Evolutionary conservation across 345 rosid genomes (phyloP), one percentile per base, ranked within the genome.

Genomic region (Hypericum perforatum): DNA sequence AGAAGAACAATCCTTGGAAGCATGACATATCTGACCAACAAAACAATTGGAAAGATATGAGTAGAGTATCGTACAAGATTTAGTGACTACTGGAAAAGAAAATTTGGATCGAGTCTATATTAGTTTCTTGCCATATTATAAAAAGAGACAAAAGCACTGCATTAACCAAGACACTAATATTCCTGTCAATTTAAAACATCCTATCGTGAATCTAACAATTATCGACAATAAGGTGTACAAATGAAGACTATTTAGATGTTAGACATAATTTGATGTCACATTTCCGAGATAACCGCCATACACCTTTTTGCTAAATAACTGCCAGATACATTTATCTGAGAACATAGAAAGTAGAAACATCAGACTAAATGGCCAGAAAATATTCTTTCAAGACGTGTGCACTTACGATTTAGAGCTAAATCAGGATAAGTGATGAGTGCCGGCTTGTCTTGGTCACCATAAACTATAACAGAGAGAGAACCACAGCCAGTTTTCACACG

Each of bases 401-500:
- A 59, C 74, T 49, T 81, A 89, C 97, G 82, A 49, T 81, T 89
- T 41, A 89, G 82, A 70, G 86, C 95, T 56, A 89, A 83, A 73
- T 89, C 97, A 9, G 97, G 86, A 57, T 85, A 89, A 9, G 97
- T 82, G 32, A 85, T 79, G 63, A 88, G 62, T 41, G 91, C 85
- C 58, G 96, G 96, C 73, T 88, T 88, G 65, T 78, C 86, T 59
- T 64, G 73, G 69, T 89, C 89, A 57, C 97, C 95, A 44, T 79
- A 78, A 0, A 85, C 89, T 44, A 77, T 70, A 63, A 82, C 97
- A 12, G 85, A 74, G 22, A 89, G 69, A 29, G 69, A 74, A 11
- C 91, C 97, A 71, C 68, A 72, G 62, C 86, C 77, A 12, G 95
- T 89, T 60, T 79, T 89, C 72, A 85, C 89, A 69, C 76, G 77